Evolutionary conservation across 345 rosid genomes (phyloP), one percentile per base, ranked within the genome.

Genomic region (Sisymbrium irio): DNA sequence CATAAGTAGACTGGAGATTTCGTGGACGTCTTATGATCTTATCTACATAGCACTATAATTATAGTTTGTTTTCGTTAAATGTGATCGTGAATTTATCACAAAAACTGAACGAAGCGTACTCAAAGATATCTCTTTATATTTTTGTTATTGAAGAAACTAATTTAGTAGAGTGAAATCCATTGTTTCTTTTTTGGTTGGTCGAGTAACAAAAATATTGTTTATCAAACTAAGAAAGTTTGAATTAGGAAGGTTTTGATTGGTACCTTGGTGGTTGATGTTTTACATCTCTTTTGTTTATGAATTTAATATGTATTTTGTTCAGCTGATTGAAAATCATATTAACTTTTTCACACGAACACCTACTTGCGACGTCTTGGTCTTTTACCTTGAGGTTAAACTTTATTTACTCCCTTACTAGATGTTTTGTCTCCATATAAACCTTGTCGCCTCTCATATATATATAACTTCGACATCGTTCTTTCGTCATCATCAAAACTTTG

Each of bases 21-120:
- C 69, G 69, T 72, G 54, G 61, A 71, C 76, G 62, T 54, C 64
- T 18, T 62, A 53, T 53, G 22, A 30, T 62, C 60, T 61, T 71
- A 15, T 62, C 56, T 32, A 33, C 20, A 53, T 19, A 37, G 6
- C 27, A 13, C 35, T 30, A 15, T 2, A 32, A 27, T 8, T 32
- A 19, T 19, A 32, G 44, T 19, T 19, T 57, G 20, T 69, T 57
- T 69, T 14, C 42, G 13, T 15, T 8, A 56, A 45, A 56, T 45
- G 20, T 65, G n/a, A n/a, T n/a, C n/a, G n/a, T n/a, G 58, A 33
- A 35, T 45, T n/a, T 19, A 19, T 51, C 11, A 20, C 22, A 51
- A 11, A 62, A 61, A 49, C 41, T 60, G 67, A 61, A 49, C 27
- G 60, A 71, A 49, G 49, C 50, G 40, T 60, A 61, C 61, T 4